Evolutionary conservation across 2,329 filamentous ascomycete species (phyloP), one percentile per base, ranked within the genome.

Genomic region (Fusarium sp.): DNA sequence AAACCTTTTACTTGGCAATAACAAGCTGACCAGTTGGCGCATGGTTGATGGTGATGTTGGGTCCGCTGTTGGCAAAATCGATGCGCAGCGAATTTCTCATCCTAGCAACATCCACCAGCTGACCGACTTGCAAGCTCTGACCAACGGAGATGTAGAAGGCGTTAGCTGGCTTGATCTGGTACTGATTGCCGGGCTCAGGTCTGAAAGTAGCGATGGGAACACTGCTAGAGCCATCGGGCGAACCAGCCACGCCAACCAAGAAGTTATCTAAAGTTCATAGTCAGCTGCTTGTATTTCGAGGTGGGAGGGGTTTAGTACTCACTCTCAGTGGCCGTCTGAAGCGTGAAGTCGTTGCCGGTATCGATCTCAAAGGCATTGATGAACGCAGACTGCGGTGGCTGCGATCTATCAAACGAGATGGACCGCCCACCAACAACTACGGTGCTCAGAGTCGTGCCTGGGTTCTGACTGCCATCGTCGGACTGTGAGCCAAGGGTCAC

Each of bases 11-110:
- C 50, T 36, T 52, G 6, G n/a, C 18, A 9, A 54, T 3, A 4
- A 38, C 32, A 11, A 54, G 50, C 3, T 22, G 18, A 0, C 50
- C 32, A 6, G 22, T 3, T 0, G 24, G 32, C 0, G n/a, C 2
- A 28, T 54, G 50, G 32, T 54, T 54, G 4, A 36, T 24, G 0
- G n/a, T 52, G 50, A 51, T n/a, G 48, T 51, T 51, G 8, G 22
- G 48, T 13, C 30, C 15, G 14, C 47, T 32, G 8, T 18, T 20
- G 5, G 30, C n/a, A 12, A 34, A 51, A 8, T 51, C 48, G 2
- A 34, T 24, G 11, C 48, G 48, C 14, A 51, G 48, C 15, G 48
- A 15, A 13, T 10, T 18, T 8, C 48, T 34, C 30, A 51, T 51
- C 10, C 8, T 14, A 2, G 34, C 17, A 9, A 60, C 26, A n/a